Evolutionary conservation across 1,284 basidiomycete species (phyloP).

Genomic region (Vanrija pseudolonga): DNA sequence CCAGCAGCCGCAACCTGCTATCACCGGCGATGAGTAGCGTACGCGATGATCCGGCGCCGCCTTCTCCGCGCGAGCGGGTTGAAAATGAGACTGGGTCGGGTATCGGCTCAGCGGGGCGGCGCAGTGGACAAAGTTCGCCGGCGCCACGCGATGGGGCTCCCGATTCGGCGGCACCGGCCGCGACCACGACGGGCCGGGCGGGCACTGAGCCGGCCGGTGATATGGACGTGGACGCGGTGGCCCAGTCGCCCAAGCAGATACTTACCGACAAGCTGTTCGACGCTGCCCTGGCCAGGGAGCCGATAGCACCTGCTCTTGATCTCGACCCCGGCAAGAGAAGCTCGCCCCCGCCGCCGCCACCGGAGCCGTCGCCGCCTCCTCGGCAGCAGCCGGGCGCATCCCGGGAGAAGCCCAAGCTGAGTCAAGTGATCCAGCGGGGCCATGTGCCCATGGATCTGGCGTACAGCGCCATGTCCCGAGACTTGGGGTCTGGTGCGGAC

Average conservation of each 20-base stretch:
- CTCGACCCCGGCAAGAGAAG: not conserved
- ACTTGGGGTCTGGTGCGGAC: too few relatives aligned
- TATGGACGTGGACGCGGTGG: too few relatives aligned
- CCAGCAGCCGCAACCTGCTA: not conserved
- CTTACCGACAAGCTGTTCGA: slow-evolving; percentile 3
- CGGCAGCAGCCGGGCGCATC: not conserved
- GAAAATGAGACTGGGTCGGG: too few relatives aligned
- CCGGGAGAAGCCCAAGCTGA: not conserved
- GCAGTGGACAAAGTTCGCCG: too few relatives aligned
- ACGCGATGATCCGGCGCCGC: slow-evolving; percentile 10
- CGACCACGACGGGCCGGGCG: too few relatives aligned
- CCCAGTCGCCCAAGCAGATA: too few relatives aligned
- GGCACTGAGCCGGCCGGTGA: too few relatives aligned
- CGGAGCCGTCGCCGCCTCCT: not conserved
- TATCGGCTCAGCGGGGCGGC: too few relatives aligned
- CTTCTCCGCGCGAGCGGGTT: not conserved
- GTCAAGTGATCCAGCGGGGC: not conserved
- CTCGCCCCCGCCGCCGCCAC: not conserved
- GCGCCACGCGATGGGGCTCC: too few relatives aligned
- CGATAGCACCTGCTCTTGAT: not conserved
- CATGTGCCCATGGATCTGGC: not conserved
- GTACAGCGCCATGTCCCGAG: too few relatives aligned
- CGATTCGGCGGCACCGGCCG: too few relatives aligned
- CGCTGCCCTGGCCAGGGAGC: slow-evolving; percentile 10
- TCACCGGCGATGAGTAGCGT: slow-evolving; percentile 11